phyloP scores from a whole-genome alignment of 768 basidiomycete species.

The Coprinopsis sp. region DNA sequence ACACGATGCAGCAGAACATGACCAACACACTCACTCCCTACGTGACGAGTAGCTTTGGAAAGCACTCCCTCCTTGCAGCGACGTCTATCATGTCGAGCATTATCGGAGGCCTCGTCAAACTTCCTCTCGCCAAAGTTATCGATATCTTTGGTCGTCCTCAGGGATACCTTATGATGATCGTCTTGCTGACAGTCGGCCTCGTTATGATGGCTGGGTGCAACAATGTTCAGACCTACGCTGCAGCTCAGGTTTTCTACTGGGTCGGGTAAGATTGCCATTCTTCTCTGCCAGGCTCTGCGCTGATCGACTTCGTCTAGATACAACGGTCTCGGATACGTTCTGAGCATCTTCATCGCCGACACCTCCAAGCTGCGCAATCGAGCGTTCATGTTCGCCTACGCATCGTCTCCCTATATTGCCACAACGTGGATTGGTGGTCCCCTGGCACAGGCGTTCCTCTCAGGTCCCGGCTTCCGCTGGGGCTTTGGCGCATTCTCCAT shows the following conservation, averaged over 20 bases:
- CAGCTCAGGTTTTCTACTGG: constrained; percentile 2
- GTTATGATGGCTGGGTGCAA: constrained; percentile 2
- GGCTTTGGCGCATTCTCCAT: constrained; percentile 1
- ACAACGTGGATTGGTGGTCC: constrained; percentile 1
- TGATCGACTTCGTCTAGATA: not conserved
- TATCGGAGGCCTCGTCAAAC: constrained; percentile 1
- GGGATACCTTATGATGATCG: not conserved
- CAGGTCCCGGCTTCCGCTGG: constrained; percentile 1
- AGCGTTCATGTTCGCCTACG: constrained; percentile 3
- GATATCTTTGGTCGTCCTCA: constrained; percentile 2
- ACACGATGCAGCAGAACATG: constrained; percentile 4
- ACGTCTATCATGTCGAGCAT: not conserved
- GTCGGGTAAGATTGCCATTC: not conserved
- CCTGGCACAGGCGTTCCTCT: not conserved
- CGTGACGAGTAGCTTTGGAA: not conserved
- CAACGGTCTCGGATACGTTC: not conserved
- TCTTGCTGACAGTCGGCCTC: not conserved
- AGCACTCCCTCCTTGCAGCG: constrained; percentile 1
- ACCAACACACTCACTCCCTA: not conserved
- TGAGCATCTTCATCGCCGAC: constrained; percentile 1
- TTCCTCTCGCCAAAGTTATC: constrained; percentile 1
- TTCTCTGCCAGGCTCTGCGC: not conserved
- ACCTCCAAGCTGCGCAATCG: not conserved
- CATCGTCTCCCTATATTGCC: not conserved
- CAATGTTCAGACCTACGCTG: constrained; percentile 3